Evolutionary conservation across 2,329 filamentous ascomycete genomes (phyloP).

Genomic region (Chaetomiaceae sp.): DNA sequence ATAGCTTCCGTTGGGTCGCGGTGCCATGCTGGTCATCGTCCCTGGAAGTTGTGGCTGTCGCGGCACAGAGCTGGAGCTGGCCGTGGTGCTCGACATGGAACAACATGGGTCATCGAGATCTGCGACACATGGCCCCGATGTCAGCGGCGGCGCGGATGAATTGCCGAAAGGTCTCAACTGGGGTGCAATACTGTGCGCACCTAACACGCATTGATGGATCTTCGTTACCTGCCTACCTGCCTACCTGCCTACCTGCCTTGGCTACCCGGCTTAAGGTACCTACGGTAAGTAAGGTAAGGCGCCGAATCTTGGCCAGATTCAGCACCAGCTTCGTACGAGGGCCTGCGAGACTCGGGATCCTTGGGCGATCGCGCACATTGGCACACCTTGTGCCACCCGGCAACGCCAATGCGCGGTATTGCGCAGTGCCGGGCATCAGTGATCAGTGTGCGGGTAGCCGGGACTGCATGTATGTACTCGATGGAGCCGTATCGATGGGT

Average conservation of each 20-base stretch:
- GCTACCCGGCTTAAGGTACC: too few relatives aligned
- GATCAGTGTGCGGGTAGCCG: constrained; percentile 7
- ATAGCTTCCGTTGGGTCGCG: too few relatives aligned
- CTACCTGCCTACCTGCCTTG: too few relatives aligned
- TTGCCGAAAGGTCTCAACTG: constrained; percentile 17
- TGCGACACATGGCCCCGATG: constrained; percentile 11
- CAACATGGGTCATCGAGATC: constrained; percentile 4
- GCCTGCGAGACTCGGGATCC: constrained; percentile 13
- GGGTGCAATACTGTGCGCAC: too few relatives aligned
- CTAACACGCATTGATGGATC: too few relatives aligned
- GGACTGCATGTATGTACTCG: constrained; percentile 12
- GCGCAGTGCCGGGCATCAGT: too few relatives aligned
- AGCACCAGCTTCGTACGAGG: background rate
- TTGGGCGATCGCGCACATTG: constrained; percentile 1
- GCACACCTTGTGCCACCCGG: background rate
- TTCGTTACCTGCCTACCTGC: too few relatives aligned
- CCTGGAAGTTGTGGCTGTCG: too few relatives aligned
- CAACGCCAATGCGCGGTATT: background rate
- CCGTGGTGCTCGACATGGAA: background rate
- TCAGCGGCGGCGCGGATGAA: constrained; percentile 15
- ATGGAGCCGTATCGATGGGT: constrained; percentile 21
- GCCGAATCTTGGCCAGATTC: constrained; percentile 8
- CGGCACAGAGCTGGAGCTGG: too few relatives aligned
- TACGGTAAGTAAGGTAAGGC: too few relatives aligned
- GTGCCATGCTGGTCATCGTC: too few relatives aligned